Conservation (phyloP, 139 green algal genomes). For the Auxenochlorella pyrenoidosa region DNA sequence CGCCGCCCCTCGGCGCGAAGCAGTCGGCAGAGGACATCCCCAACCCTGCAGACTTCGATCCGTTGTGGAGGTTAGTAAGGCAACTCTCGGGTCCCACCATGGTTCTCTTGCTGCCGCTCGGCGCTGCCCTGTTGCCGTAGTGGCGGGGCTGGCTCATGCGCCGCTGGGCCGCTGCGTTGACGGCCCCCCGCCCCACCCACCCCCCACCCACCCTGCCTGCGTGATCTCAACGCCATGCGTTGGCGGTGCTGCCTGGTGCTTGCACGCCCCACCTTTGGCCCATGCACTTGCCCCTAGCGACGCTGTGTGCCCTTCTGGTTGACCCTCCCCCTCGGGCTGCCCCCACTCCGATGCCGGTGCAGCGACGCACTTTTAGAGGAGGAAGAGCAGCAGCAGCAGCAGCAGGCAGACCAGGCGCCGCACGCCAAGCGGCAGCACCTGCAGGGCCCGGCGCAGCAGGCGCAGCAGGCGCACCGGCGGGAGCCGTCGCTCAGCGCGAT, state of each 20-base stretch:
- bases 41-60: constrained; percentile 35
- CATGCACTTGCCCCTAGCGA: no score
- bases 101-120: no score
- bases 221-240: neutral
- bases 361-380: constrained; percentile 22
- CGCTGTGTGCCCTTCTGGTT: neutral
- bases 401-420: neutral
- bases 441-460: constrained; percentile 3
- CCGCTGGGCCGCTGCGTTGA: no score
- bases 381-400: constrained; percentile 23
- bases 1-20: neutral
- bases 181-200: no score
- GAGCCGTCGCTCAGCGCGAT: neutral
- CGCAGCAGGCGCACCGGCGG: constrained; percentile 11
- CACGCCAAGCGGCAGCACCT: constrained; percentile 33
- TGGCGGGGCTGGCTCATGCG: neutral
- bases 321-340: no score
- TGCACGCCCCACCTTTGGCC: no score
- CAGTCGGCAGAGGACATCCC: constrained; percentile 16
- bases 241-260: neutral
- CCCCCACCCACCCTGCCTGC: neutral
- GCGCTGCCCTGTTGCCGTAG: neutral
- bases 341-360: neutral
- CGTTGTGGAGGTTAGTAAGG: constrained; percentile 28
- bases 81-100: neutral